A percentile compares a stretch with the other conserved stretches of the same genome.
These are phyloP conservation scores for Fusarium tjaetaba DNA, from an alignment of 2,329 filamentous ascomycete genomes.

Conservation along the genomic window DNA sequence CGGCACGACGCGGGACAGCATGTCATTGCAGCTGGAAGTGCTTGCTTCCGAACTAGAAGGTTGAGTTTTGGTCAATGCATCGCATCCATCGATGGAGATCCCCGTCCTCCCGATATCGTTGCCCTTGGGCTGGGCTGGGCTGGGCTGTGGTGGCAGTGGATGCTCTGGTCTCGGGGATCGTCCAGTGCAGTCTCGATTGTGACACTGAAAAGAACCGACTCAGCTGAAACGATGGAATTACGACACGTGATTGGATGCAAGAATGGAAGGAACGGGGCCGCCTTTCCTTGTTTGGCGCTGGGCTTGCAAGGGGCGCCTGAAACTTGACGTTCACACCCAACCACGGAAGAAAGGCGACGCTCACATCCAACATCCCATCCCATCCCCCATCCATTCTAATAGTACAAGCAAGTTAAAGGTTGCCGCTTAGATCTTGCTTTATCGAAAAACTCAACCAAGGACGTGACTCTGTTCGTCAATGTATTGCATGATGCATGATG, in stretches of 20 bases:
- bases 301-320: conserved; percentile 35
- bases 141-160: neutral
- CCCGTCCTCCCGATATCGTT: conserved; percentile 6
- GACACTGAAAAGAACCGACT: conserved; percentile 25
- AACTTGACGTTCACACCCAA: conserved; percentile 17
- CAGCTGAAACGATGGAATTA: conserved; percentile 35
- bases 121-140: neutral
- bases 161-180: conserved; percentile 14
- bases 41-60: neutral
- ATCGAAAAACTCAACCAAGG: conserved; percentile 21
- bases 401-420: neutral
- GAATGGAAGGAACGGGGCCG: conserved; percentile 7
- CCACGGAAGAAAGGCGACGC: neutral
- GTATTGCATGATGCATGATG: conserved; percentile 9
- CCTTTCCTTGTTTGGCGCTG: conserved; percentile 29
- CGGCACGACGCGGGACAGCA: conserved; percentile 7
- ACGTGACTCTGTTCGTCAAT: neutral
- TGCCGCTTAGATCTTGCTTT: conserved; percentile 29
- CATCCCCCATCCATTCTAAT: conserved; percentile 1
- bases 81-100: conserved; percentile 2
- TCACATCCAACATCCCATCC: neutral
- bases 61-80: conserved; percentile 4
- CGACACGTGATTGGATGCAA: conserved; percentile 33
- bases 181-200: conserved; percentile 21
- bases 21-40: conserved; percentile 14